These are phyloP conservation scores for Heteromeles arbutifolia DNA, from an alignment of 306 rosid genomes.

Conservation along the genomic window DNA sequence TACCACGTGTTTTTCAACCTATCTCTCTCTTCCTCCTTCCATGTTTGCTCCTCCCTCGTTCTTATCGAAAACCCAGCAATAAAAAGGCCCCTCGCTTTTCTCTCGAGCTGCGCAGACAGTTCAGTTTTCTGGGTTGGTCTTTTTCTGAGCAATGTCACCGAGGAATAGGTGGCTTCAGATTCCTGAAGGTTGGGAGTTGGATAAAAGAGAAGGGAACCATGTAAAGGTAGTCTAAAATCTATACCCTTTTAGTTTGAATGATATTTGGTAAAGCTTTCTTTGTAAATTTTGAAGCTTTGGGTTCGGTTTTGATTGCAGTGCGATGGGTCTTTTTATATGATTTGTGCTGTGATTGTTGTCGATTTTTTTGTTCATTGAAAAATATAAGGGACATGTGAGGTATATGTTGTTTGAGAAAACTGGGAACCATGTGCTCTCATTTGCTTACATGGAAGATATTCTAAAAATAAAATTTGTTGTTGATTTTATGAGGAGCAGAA, in stretches of 20 bases:
- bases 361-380: neutral
- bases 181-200: neutral
- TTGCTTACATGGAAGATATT: no score
- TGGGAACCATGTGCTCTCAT: no score
- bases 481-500: neutral
- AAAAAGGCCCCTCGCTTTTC: neutral
- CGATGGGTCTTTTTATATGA: neutral
- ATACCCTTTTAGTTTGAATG: neutral
- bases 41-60: neutral
- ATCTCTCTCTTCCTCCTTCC: neutral
- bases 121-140: neutral
- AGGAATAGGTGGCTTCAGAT: neutral
- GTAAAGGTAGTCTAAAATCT: neutral
- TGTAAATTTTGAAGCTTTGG: neutral
- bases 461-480: no score
- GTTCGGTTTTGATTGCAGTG: neutral
- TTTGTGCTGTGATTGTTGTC: neutral
- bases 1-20: neutral
- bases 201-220: neutral
- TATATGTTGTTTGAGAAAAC: no score
- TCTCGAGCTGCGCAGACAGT: neutral
- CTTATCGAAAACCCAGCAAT: neutral
- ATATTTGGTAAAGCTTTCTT: neutral
- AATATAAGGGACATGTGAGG: neutral
- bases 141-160: neutral